Evolutionary conservation across 768 basidiomycete species (phyloP).

Genomic region (Mycena sanguinolenta): DNA sequence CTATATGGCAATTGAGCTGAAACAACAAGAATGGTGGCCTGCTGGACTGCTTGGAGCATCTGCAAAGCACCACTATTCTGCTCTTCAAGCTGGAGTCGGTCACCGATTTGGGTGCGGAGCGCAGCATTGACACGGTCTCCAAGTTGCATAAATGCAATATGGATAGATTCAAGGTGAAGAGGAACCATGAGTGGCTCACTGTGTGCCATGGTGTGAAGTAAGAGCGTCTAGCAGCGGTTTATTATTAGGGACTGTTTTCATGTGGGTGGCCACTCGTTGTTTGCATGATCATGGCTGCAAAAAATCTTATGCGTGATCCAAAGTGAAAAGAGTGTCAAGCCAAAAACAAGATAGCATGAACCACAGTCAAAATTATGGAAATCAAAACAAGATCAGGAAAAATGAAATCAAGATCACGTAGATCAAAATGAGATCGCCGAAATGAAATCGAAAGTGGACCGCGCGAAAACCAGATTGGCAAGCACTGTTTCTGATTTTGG

Average conservation of each 20-base stretch:
- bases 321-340: too few relatives aligned
- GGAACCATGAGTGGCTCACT: background rate
- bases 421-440: too few relatives aligned
- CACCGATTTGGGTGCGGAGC: background rate
- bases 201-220: background rate
- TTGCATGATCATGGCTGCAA: background rate
- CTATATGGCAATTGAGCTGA: conserved; percentile 5
- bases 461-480: too few relatives aligned
- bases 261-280: too few relatives aligned
- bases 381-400: background rate
- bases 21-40: background rate
- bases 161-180: background rate
- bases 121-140: background rate
- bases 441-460: too few relatives aligned
- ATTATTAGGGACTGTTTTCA: background rate
- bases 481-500: too few relatives aligned
- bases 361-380: background rate
- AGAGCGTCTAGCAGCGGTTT: background rate
- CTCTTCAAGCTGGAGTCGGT: background rate
- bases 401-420: background rate
- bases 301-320: too few relatives aligned
- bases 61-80: background rate
- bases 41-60: background rate
- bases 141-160: background rate
- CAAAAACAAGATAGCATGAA: background rate